phyloP scores from a whole-genome alignment of 352 stramenopile species.

The Phytopythium sindhum region DNA sequence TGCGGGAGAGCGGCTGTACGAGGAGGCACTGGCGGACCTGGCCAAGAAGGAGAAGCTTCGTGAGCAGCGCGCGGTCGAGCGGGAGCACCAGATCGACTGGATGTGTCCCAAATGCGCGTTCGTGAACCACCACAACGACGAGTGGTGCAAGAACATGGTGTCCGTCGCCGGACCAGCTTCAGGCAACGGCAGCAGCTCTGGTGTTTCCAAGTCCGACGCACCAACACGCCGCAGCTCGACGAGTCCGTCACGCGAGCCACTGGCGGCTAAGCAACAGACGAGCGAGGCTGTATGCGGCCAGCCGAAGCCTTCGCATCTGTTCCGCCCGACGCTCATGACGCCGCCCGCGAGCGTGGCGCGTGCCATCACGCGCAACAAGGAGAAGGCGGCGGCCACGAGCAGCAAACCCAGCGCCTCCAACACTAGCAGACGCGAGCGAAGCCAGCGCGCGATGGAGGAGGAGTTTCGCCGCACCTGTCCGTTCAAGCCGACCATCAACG shows the following conservation, averaged over 20 bases:
- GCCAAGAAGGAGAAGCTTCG: slow-evolving; percentile 55
- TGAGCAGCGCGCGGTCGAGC: slow-evolving; percentile 36
- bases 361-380: slow-evolving; percentile 39
- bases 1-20: slow-evolving; percentile 70
- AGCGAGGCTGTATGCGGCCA: slow-evolving; percentile 50
- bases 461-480: slow-evolving; percentile 63
- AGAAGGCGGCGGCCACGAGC: slow-evolving; percentile 22
- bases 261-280: not conserved
- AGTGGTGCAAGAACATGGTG: slow-evolving; percentile 58
- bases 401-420: slow-evolving; percentile 8
- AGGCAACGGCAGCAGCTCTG: not conserved
- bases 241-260: not conserved
- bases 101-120: slow-evolving; percentile 78
- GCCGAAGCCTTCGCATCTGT: slow-evolving; percentile 53
- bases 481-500: slow-evolving; percentile 75
- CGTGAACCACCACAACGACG: slow-evolving; percentile 54
- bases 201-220: not conserved
- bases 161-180: slow-evolving; percentile 9
- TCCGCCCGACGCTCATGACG: slow-evolving; percentile 62
- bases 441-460: slow-evolving; percentile 55
- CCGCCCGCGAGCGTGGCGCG: slow-evolving; percentile 21
- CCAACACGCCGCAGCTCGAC: not conserved
- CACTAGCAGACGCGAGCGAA: slow-evolving; percentile 35
- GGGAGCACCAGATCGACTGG: slow-evolving; percentile 59
- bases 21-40: slow-evolving; percentile 63